A percentile compares a stretch with the other conserved stretches of the same genome.
These are phyloP conservation scores for Talaromyces rugulosus DNA, from an alignment of 2,329 filamentous ascomycete species.

Conservation along the genomic window DNA sequence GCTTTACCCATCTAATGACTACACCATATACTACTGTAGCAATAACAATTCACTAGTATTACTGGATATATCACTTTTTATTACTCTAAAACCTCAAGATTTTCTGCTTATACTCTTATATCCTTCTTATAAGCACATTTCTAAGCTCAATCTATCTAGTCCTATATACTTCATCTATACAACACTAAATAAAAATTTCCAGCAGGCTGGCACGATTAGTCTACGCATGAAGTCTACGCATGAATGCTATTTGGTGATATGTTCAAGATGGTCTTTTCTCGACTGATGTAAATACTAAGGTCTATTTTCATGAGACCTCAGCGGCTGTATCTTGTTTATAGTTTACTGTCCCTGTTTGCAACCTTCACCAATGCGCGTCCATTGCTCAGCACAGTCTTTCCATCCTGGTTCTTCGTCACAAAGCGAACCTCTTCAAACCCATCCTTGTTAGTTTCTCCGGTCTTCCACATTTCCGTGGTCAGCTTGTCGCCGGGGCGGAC, in stretches of 20 bases:
- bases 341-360: conserved; percentile 50
- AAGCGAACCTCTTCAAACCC: conserved; percentile 83
- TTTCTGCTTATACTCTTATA: no score
- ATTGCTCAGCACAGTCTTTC: conserved; percentile 83
- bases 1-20: no score
- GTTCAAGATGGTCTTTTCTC: background rate
- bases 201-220: background rate
- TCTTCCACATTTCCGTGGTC: conserved; percentile 75
- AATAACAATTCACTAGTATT: no score
- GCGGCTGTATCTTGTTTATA: conserved; percentile 2
- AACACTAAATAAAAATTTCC: no score
- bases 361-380: conserved; percentile 74
- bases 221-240: background rate
- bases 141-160: no score
- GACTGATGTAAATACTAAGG: background rate
- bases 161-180: no score
- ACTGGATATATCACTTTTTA: no score
- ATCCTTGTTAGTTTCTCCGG: conserved; percentile 52
- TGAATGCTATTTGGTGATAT: background rate
- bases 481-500: conserved; percentile 81
- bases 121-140: no score
- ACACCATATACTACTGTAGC: no score
- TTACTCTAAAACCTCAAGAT: no score
- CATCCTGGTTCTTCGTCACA: conserved; percentile 69
- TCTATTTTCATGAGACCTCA: background rate